Evolutionary conservation across 2,329 filamentous ascomycete species (phyloP).

Genomic region (Dactylella cylindrospora): DNA sequence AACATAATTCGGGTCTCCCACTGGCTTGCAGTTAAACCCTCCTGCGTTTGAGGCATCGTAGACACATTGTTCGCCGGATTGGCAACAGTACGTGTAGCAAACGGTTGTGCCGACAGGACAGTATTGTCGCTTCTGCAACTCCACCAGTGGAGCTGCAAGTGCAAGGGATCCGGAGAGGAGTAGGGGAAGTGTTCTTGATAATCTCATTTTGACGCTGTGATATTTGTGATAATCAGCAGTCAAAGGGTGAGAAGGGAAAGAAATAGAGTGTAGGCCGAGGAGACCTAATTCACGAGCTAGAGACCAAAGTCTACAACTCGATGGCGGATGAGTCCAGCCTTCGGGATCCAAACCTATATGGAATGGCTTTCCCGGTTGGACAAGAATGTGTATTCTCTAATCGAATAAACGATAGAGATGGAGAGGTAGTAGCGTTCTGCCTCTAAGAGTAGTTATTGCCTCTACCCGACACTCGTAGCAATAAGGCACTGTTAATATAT

Average conservation of each 20-base stretch:
- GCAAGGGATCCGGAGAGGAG: slow-evolving; percentile 30
- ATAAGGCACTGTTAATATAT: background rate
- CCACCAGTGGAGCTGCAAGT: slow-evolving; percentile 38
- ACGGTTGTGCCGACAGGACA: slow-evolving; percentile 21
- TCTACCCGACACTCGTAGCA: background rate
- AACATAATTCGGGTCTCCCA: slow-evolving; percentile 18
- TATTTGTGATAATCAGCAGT: background rate
- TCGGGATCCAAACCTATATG: slow-evolving; percentile 6
- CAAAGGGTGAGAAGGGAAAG: too few species aligned
- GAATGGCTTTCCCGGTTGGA: background rate
- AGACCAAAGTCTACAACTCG: background rate
- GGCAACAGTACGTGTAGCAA: slow-evolving; percentile 32
- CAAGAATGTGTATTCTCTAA: slow-evolving; percentile 5
- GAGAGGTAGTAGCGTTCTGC: slow-evolving; percentile 8
- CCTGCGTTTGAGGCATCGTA: slow-evolving; percentile 22
- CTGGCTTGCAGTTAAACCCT: slow-evolving; percentile 36
- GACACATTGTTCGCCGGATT: slow-evolving; percentile 30
- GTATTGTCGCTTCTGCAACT: slow-evolving; percentile 35
- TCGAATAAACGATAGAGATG: slow-evolving; percentile 15
- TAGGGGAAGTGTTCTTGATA: slow-evolving; percentile 21
- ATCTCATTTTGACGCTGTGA: slow-evolving; percentile 26
- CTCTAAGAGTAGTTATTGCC: background rate
- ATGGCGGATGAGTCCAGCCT: background rate
- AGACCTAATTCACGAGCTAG: background rate
- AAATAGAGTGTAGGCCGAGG: too few species aligned